phyloP scores from a whole-genome alignment of 768 basidiomycete genomes.

The Suillus plorans region DNA sequence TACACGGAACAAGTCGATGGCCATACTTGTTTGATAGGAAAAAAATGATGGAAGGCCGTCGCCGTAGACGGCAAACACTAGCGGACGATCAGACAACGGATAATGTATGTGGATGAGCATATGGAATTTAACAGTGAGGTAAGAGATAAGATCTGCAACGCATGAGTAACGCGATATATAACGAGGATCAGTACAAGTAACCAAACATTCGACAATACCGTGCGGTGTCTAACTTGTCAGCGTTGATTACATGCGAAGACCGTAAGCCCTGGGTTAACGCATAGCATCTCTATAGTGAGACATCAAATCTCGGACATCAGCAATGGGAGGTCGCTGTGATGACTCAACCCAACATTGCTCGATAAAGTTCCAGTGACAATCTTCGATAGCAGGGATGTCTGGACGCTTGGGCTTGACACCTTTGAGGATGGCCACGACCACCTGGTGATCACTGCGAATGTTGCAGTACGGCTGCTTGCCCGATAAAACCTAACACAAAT shows the following conservation, averaged over 20 bases:
- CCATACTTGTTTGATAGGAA: background rate
- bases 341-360: constrained; percentile 35
- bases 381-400: constrained; percentile 35
- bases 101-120: too few relatives aligned
- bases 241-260: too few relatives aligned
- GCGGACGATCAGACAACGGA: too few relatives aligned
- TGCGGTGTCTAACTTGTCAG: too few relatives aligned
- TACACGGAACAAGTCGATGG: background rate
- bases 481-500: constrained; percentile 1
- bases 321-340: background rate
- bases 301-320: background rate
- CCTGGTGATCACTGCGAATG: constrained; percentile 5
- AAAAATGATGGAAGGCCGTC: too few relatives aligned
- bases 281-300: background rate
- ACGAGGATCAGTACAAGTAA: too few relatives aligned
- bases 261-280: background rate
- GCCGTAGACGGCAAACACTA: too few relatives aligned
- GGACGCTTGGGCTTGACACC: constrained; percentile 13
- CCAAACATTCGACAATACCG: too few relatives aligned
- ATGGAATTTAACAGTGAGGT: too few relatives aligned
- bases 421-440: constrained; percentile 12
- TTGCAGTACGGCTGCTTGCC: background rate
- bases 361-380: constrained; percentile 42
- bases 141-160: too few relatives aligned
- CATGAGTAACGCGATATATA: too few relatives aligned